Evolutionary conservation across 768 basidiomycete species (phyloP).

Genomic region (Lactifluus volemus): DNA sequence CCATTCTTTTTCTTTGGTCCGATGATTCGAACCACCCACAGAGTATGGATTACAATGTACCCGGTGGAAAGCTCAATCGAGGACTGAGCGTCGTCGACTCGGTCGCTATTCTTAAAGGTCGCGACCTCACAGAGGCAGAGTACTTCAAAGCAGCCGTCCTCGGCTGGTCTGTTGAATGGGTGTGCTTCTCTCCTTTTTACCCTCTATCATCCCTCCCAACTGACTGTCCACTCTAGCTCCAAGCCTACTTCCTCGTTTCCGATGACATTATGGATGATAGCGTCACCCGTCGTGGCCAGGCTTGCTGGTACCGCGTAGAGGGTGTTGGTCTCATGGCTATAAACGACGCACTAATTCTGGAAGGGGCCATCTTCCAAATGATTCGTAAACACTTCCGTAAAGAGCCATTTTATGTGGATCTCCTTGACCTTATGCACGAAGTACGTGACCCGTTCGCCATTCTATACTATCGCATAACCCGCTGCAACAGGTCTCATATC

Average conservation of each 20-base stretch:
- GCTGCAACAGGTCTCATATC: conserved; percentile 47
- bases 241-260: conserved; percentile 94
- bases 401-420: conserved; percentile 76
- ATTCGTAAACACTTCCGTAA: conserved; percentile 79
- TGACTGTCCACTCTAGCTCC: conserved; percentile 46
- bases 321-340: conserved; percentile 79
- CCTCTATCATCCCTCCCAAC: not conserved
- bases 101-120: conserved; percentile 76
- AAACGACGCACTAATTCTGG: conserved; percentile 96
- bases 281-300: conserved; percentile 88
- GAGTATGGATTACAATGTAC: conserved; percentile 92
- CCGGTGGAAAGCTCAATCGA: conserved; percentile 92
- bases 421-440: conserved; percentile 90
- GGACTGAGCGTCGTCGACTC: conserved; percentile 96
- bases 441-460: conserved; percentile 30
- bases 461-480: not conserved
- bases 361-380: conserved; percentile 85
- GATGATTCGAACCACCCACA: conserved; percentile 26
- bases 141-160: conserved; percentile 83
- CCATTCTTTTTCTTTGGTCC: not conserved
- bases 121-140: conserved; percentile 65
- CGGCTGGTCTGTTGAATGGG: conserved; percentile 95
- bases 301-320: conserved; percentile 82
- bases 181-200: conserved; percentile 34
- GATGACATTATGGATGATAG: conserved; percentile 98